A percentile compares a stretch with the other conserved stretches of the same genome.
phyloP scores from a whole-genome alignment of 305 asterid genomes.

The Fraxinus albicans region DNA sequence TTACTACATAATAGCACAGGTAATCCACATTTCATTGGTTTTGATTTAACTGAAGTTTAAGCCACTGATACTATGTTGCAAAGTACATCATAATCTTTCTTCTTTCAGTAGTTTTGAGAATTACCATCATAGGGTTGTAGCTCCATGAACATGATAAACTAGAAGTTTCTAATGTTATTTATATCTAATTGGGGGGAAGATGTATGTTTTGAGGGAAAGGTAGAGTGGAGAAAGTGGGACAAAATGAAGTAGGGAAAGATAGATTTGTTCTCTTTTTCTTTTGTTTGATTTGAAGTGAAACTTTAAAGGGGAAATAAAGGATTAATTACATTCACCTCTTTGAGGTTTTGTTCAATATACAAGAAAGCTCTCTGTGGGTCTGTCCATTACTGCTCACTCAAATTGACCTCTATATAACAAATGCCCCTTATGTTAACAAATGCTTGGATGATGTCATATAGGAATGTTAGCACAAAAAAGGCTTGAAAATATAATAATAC shows the following conservation, averaged over 20 bases:
- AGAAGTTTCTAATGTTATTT: neutral
- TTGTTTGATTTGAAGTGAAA: neutral
- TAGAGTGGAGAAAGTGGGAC: neutral
- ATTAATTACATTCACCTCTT: neutral
- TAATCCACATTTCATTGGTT: neutral
- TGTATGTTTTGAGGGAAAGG: neutral
- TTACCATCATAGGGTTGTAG: neutral
- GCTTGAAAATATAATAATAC: neutral
- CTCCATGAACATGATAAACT: neutral
- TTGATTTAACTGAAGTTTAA: neutral
- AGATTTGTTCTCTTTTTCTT: neutral
- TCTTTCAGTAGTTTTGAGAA: neutral
- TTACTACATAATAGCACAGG: neutral
- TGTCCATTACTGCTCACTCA: neutral
- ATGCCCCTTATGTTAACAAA: neutral
- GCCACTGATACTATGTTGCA: conserved; percentile 6
- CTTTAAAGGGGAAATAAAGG: neutral
- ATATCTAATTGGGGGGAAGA: neutral
- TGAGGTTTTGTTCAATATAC: neutral
- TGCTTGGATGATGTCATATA: neutral
- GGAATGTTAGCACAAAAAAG: neutral
- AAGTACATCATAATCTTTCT: neutral
- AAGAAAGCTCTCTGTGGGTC: neutral
- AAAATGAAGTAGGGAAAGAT: neutral
- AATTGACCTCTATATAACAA: neutral